Evolutionary conservation across 495 filamentous ascomycete species (phyloP), one percentile per base, ranked within the genome.

Genomic region (Apiosordaria backusii): DNA sequence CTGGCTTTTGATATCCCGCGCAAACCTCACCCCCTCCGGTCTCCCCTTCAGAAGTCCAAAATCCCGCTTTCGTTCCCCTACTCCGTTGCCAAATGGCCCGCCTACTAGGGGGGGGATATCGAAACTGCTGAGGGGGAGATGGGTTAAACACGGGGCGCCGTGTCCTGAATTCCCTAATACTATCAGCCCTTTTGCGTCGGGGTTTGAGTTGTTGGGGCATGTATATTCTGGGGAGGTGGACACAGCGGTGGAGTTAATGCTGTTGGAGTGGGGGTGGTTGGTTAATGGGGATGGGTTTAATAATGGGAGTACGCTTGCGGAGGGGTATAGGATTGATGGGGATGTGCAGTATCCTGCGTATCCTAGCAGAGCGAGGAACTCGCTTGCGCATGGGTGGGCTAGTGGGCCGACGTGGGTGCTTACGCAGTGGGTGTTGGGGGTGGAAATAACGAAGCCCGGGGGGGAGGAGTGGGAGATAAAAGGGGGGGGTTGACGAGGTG

Each of bases 331-430:
- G 13, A 74, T 71, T 2, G 82, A 87, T 71, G 86, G 86, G 22
- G 74, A 80, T 23, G 74, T 86, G 27, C 83, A 85, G 50, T 89
- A 90, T 70, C 81, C 84, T 4, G 81, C 84, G 0, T 88, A 88
- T 71, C 73, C 66, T 50, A 81, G 81, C 63, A 77, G 81, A 35
- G 76, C 85, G 6, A 76, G 85, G 5, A 80, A 84, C 24, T 81
- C 76, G 16, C 86, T 88, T 65, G 82, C 87, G 0, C 87, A 89
- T 68, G 87, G 86, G 0, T 89, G 86, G 87, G 78, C 83, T 0
- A 78, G 83, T 4, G 85, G 86, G 10, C 87, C 87, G 4, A 89
- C 86, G 7, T 80, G 79, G 9, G 80, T 81, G 10, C 73, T 90
- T 29, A 84, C 77, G 2, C 76, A 81, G 40, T 81, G 82, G 61